A percentile compares a stretch with the other conserved stretches of the same genome.
These are phyloP conservation scores for Cyclotella kingstonii DNA, from an alignment of 108 stramenopile species.

Conservation along the genomic window DNA sequence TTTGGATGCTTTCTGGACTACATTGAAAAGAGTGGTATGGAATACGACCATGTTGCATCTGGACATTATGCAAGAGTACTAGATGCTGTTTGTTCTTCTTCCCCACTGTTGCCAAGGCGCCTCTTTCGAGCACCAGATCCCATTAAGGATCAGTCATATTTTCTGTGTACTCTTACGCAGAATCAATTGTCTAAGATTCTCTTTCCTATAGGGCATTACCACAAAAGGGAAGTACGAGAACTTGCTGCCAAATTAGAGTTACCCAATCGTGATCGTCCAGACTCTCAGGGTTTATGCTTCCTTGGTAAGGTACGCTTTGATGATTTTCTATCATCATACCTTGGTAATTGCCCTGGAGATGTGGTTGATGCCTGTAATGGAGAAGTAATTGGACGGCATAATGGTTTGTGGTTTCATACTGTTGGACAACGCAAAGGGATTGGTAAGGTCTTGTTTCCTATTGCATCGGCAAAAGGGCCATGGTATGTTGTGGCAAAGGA, in stretches of 20 bases:
- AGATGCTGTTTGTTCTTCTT: constrained; percentile 22
- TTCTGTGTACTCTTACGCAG: constrained; percentile 90
- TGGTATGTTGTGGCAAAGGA: constrained; percentile 97
- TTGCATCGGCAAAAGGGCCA: constrained; percentile 80
- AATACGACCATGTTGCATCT: constrained; percentile 87
- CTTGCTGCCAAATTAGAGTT: constrained; percentile 86
- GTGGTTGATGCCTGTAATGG: constrained; percentile 80
- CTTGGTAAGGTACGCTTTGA: constrained; percentile 94
- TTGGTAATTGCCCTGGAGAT: constrained; percentile 80
- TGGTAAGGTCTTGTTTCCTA: constrained; percentile 73
- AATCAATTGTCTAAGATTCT: constrained; percentile 74
- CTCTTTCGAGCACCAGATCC: constrained; percentile 90
- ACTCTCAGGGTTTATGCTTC: constrained; percentile 93
- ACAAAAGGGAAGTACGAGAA: constrained; percentile 87
- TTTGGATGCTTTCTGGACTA: constrained; percentile 94
- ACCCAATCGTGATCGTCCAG: constrained; percentile 88
- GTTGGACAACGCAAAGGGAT: constrained; percentile 96
- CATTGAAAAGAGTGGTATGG: constrained; percentile 42
- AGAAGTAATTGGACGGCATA: constrained; percentile 83
- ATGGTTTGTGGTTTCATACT: constrained; percentile 97
- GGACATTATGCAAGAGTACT: constrained; percentile 93
- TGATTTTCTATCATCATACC: constrained; percentile 85
- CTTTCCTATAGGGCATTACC: constrained; percentile 91
- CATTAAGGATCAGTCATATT: constrained; percentile 97
- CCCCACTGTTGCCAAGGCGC: constrained; percentile 23